Evolutionary conservation across 176 grass and related monocot genomes (phyloP), one percentile per base, ranked within the genome.

Genomic region (Cenchrus purpureus): DNA sequence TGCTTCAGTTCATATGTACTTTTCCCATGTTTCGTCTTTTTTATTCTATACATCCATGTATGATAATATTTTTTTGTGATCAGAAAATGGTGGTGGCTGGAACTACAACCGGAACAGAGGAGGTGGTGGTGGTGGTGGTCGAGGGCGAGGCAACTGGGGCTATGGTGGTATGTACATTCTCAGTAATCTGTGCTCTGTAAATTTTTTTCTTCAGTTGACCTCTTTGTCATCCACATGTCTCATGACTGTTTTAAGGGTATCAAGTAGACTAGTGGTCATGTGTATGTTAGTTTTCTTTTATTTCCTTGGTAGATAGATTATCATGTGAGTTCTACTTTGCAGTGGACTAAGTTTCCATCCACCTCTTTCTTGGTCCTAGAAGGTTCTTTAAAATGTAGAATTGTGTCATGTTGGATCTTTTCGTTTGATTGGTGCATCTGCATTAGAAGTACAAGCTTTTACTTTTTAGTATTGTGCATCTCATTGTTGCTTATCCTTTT

Each of bases 41-140:
- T 65, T 31, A 73, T 74, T 59, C 2, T 72, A 54, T 75, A 16
- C 12, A 46, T 53, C 34, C 32, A 34, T 73, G 0, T 83, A 51
- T 49, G 44, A 14, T 91, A 25, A 84, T 64, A 20, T 78, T 81
- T 67, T 90, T 81, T 67, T 90, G 49, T 50, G 2, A 3, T 70
- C 82, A 96, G 94, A 93, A 72, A 96, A 96, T 83, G 94, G 94
- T 80, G 94, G 94, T 77, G 92, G 92, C 69, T 98, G 89, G 91
- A 91, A 83, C 64, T 86, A 90, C 84, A 93, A 90, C 80, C 80
- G 78, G 78, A 85, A 71, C 69, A 88, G 83, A 86, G 95, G 90
- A 0, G 85, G 80, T 13, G 92, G 87, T 1, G 82, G 89, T 1
- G 82, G 89, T 1, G 86, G 91, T 9, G 83, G 92, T 5, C 75